Evolutionary conservation across 495 filamentous ascomycete genomes (phyloP), one percentile per base, ranked within the genome.

Genomic region (Penicillium macrosclerotiorum): DNA sequence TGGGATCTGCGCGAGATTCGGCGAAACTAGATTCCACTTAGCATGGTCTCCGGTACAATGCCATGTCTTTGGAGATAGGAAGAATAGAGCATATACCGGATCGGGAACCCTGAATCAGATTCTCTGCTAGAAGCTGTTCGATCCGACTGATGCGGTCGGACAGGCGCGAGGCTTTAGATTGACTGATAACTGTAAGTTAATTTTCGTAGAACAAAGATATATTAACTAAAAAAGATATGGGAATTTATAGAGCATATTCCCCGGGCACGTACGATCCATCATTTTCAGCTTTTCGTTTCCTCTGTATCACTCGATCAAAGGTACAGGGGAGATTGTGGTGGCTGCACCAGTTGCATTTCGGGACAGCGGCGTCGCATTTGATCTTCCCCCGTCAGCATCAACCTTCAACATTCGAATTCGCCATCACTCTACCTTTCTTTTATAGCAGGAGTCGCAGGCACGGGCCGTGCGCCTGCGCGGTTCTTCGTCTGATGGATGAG

Each of bases 381-480:
- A 79, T 79, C 74, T 79, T 39, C n/a, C n/a, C n/a, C n/a, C n/a
- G n/a, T n/a, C 40, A 22, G 7, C 1, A 8, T 47, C 37, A 51
- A n/a, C n/a, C n/a, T n/a, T n/a, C n/a, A n/a, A n/a, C n/a, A n/a
- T n/a, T n/a, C n/a, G n/a, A n/a, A n/a, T n/a, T n/a, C n/a, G n/a
- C n/a, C n/a, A n/a, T 8, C 12, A 17, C 20, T 12, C 3, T 64
- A 70, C 75, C 69, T 78, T 78, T 47, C 72, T 52, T 46, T 55
- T 71, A 37, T 74, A 75, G 38, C 75, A 78, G 4, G 72, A 67
- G 37, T 79, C 75, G 47, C 75, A 79, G 5, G 75, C 75, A 27
- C 72, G 59, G 13, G 60, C 52, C 2, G 63, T 68, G 34, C 69
- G 65, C 54, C 59, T 68, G 8, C 50, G 45, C 1, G 49, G 17